Base-by-base conservation (phyloP, 2,329 filamentous ascomycete genomes). In the Furcasterigmium sp. region DNA sequence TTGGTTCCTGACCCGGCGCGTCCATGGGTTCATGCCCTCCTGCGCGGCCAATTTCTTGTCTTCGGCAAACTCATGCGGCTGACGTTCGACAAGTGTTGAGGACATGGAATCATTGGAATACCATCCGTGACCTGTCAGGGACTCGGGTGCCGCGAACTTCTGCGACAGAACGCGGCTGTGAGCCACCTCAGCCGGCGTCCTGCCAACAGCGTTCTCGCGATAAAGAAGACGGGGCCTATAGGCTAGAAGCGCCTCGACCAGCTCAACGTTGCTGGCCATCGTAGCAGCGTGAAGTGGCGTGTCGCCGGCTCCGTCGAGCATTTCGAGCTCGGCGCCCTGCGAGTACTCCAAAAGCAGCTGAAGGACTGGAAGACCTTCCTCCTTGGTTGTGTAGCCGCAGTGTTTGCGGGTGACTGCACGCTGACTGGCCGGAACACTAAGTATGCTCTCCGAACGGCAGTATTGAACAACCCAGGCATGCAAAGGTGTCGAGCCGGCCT, bases 201-300 rank as follows among this genome's bases (percentile, higher is more conserved):
- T 74, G 2, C 88, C 88, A 0, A 85, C 85, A 0, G 85, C 79
- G 51, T 91, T 91, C 58, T 93, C 88, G 18, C 82, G 76, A 51
- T 78, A 73, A 1, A 89, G 64, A 2, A 90, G 68, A 20, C 71
- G 68, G 0, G 83, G 77, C 15, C 76, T 70, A 50, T 67, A 67
- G 9, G 75, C 64, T 10, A 90, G 62, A 3, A 86, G 53, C 3
- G 67, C 54, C 13, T 67, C 60, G 30, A 66, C 53, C 2, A 74
- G 51, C 28, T 54, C 56, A 8, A 66, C 51, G 28, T 63, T 51
- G 11, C 61, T 53, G 8, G 60, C 56, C 43, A 63, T 56, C 17
- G 81, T 69, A 10, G 75, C 70, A 0, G 69, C 73, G 53, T 88
- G 84, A 1, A 87, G 66, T 7, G 76, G 72, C 0, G 83, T 82